Evolutionary conservation across 768 basidiomycete species (phyloP), one percentile per base, ranked within the genome.

Genomic region (Sistotremastrum niveocremeum): DNA sequence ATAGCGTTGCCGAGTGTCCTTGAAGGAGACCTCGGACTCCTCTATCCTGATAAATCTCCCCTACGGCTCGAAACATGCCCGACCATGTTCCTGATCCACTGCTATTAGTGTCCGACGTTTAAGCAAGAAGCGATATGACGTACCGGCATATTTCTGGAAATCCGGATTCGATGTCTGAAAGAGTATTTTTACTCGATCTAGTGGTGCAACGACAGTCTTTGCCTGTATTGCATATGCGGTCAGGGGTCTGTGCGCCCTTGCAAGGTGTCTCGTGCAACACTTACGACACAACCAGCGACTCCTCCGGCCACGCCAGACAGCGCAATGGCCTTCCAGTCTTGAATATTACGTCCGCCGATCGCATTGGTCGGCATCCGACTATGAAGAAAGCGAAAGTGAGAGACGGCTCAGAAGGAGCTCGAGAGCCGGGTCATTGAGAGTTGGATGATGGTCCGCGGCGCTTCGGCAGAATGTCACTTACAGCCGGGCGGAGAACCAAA

Each of bases 121-220:
- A 20, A 20, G 10, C 31, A 34, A 7, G 35, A 40, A 49, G 28
- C 31, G 31, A 10, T 31, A 12, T 35, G 9, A 56, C 76, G 48
- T 48, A 88, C 93, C 93, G 48, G 91, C 77, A 65, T 93, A 98
- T 62, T 90, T 87, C 59, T 77, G 74, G 59, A 85, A 99, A 48
- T 98, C 94, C 6, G 86, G 85, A 62, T 94, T 95, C 5, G 88
- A 88, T 1, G 95, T 89, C 62, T 99, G 94, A 59, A 98, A 95
- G 42, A 99, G 79, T 56, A 99, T 99, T 68, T 99, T 99, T 54
- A 99, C 93, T 59, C 95, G 73, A 62, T 99, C 95, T 42, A 99
- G 73, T 3, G 95, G 95, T 12, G 95, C 95, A 39, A 95, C 87
- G 33, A 81, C 82, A 8, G 90, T 89, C 65, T 94, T 94, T 42